These are phyloP conservation scores for Diaporthe velutina DNA, from an alignment of 2,329 filamentous ascomycete genomes.

Conservation along the genomic window DNA sequence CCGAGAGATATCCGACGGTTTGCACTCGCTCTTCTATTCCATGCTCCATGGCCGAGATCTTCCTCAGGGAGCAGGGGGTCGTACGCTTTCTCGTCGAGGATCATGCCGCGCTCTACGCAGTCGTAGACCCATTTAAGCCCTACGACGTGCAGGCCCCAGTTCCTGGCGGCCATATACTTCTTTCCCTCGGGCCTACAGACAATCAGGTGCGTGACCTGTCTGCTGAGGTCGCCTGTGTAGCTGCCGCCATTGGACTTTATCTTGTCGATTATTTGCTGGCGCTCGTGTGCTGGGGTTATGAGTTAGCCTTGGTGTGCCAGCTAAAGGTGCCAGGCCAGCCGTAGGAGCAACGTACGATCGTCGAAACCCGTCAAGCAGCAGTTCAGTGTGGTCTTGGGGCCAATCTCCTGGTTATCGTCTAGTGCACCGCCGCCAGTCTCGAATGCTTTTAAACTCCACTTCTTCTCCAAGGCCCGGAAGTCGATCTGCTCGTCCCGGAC, in stretches of 20 bases:
- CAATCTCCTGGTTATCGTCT: slow-evolving; percentile 44
- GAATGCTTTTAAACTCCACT: slow-evolving; percentile 75
- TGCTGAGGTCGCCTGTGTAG: slow-evolving; percentile 90
- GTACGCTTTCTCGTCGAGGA: slow-evolving; percentile 88
- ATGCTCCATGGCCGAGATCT: slow-evolving; percentile 83
- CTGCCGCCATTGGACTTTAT: slow-evolving; percentile 80
- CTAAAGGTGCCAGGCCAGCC: neutral
- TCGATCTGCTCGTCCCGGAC: slow-evolving; percentile 83
- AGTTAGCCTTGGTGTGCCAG: neutral
- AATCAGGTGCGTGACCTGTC: slow-evolving; percentile 88
- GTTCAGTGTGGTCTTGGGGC: slow-evolving; percentile 57
- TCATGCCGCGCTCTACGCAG: slow-evolving; percentile 87
- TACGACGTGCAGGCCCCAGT: slow-evolving; percentile 85
- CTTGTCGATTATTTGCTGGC: slow-evolving; percentile 77
- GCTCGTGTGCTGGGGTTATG: slow-evolving; percentile 66
- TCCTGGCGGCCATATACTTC: slow-evolving; percentile 89
- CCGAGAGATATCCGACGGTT: slow-evolving; percentile 61
- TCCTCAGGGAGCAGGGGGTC: slow-evolving; percentile 78
- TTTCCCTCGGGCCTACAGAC: slow-evolving; percentile 83
- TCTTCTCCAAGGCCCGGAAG: slow-evolving; percentile 75
- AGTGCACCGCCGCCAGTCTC: slow-evolving; percentile 63
- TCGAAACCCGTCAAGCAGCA: slow-evolving; percentile 71
- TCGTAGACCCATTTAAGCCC: slow-evolving; percentile 88
- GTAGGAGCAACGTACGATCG: slow-evolving; percentile 53
- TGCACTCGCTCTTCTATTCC: slow-evolving; percentile 66